Percentiles rank a stretch among this genome's conserved stretches.
Evolutionary conservation across 1,139 yeast genomes (phyloP).

Genomic region (Insectozyma bohioensis): DNA sequence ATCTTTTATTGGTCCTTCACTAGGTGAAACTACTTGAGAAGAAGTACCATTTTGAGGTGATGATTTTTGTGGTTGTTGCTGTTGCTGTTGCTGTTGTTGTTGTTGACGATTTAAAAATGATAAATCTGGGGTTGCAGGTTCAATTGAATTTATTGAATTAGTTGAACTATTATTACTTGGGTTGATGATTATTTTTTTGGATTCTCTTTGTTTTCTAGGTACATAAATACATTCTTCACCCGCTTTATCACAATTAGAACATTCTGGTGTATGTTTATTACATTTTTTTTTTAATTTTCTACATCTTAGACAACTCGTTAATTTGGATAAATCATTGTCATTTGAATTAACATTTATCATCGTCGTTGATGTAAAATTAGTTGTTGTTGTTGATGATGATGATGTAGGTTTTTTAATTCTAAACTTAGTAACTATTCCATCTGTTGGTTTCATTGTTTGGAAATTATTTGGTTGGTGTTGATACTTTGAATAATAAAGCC

Average conservation of each 20-base stretch:
- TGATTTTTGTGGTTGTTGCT: constrained; percentile 1
- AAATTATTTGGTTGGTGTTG: no score
- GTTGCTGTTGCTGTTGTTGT: neutral
- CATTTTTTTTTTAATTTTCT: constrained; percentile 50
- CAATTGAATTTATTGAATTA: no score
- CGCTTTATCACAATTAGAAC: constrained; percentile 42
- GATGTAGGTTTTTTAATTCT: constrained; percentile 7
- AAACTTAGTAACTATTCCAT: constrained; percentile 8
- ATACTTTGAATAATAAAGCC: no score
- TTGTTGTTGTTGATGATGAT: neutral
- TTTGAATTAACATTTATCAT: no score
- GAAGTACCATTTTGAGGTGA: neutral
- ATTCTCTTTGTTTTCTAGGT: constrained; percentile 31
- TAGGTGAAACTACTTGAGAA: neutral
- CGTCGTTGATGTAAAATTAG: no score
- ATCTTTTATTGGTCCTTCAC: no score
- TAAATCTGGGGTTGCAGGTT: constrained; percentile 1
- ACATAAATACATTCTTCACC: constrained; percentile 43
- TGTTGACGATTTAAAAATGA: constrained; percentile 5
- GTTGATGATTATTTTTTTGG: constrained; percentile 1
- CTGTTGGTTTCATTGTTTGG: constrained; percentile 1
- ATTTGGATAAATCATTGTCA: constrained; percentile 4
- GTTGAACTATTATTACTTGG: no score
- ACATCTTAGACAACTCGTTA: constrained; percentile 18
- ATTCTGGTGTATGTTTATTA: constrained; percentile 43